Conservation (phyloP, 208 protist species). For the Trichomonas gallinae region DNA sequence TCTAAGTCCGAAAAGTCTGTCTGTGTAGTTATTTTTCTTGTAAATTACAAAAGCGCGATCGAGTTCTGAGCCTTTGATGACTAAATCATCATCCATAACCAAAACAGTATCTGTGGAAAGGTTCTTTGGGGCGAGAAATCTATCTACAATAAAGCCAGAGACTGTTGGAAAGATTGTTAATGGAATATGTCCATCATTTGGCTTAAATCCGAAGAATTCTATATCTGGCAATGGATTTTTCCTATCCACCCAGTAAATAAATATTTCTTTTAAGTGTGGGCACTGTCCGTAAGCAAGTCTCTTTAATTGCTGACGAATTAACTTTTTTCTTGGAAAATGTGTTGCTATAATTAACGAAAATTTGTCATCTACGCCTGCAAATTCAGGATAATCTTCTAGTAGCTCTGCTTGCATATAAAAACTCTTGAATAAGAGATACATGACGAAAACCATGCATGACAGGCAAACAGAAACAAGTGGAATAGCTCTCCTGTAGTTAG, state of each 20-base stretch:
- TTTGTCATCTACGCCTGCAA: not conserved
- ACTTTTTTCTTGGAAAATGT: not conserved
- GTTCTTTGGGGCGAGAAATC: not conserved
- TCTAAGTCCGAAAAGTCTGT: not conserved
- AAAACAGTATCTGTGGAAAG: not conserved
- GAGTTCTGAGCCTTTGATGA: not conserved
- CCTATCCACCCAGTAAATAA: not conserved
- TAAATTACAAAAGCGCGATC: not conserved
- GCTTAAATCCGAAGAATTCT: not conserved
- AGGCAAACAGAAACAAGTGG: too few species aligned
- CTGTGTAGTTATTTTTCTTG: not conserved
- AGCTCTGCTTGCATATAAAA: not conserved
- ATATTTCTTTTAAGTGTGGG: not conserved
- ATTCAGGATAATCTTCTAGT: not conserved
- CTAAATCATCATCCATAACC: not conserved
- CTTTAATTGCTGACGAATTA: not conserved
- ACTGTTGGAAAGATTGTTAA: not conserved
- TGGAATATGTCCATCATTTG: not conserved
- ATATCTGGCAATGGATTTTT: not conserved
- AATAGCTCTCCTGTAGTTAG: too few species aligned
- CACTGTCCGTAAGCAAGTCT: not conserved
- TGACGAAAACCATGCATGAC: too few species aligned
- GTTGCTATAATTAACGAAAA: not conserved
- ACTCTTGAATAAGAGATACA: not conserved
- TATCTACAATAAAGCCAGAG: not conserved